Evolutionary conservation across 331 rosid genomes (phyloP), one percentile per base, ranked within the genome.

Genomic region (Dryas integrifolia): DNA sequence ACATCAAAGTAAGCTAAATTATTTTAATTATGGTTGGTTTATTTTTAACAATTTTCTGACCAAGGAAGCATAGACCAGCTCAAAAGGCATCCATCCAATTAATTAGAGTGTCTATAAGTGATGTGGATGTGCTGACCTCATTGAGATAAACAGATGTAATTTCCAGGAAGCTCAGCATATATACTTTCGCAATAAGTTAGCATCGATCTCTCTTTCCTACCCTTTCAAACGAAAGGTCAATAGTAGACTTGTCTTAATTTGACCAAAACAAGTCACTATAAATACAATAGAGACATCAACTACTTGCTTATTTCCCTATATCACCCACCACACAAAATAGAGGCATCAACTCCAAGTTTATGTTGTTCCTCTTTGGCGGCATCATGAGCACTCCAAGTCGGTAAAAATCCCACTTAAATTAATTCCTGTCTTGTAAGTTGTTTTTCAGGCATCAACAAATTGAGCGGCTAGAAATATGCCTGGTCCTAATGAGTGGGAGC

Each of bases 91-190:
- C 83, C 75, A 73, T 76, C 60, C 68, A 24, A 55, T 79, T 39
- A 9, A 13, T 11, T 39, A 57, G 40, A 70, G 73, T 30, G 35
- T 81, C 78, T 74, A n/a, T 75, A 24, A 30, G 67, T 65, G 76
- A 83, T 35, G 80, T 38, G 30, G 56, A 51, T 59, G 51, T 62
- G 74, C 59, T 60, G 75, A 73, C 67, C 71, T 65, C 77, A 79
- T 74, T 62, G 60, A 58, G 18, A 24, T 15, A 7, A 66, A 67
- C 76, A 49, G 46, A 47, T 15, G 97, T 46, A 84, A 30, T 73
- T 93, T 93, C 98, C 76, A 6, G 75, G 97, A 93, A 93, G 72
- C 87, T 68, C 59, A 41, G 78, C 11, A 58, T 44, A 30, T 30
- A 30, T 30, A 9, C 88, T 77, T 80, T 60, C 67, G 24, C 67